These are phyloP conservation scores for Camelina laxa DNA, from an alignment of 345 rosid species.

Conservation along the genomic window DNA sequence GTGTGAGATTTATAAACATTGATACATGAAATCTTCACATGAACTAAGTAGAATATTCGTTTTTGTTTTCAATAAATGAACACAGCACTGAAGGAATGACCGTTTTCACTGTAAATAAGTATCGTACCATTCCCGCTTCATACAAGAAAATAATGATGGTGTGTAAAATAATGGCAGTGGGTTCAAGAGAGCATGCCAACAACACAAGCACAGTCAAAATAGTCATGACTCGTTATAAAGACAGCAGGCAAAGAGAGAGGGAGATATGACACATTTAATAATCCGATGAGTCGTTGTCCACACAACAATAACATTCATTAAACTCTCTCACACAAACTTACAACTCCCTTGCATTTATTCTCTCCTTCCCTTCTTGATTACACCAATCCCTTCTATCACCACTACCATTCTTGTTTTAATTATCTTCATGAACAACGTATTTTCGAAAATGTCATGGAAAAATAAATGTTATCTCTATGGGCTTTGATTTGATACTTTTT, in stretches of 20 bases:
- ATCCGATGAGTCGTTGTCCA: conserved; percentile 27
- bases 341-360: conserved; percentile 24
- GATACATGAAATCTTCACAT: not conserved
- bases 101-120: not conserved
- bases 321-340: conserved; percentile 32
- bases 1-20: not conserved
- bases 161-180: not conserved
- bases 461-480: not conserved
- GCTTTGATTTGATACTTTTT: not conserved
- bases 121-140: not conserved
- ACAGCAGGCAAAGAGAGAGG: conserved; percentile 25
- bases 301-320: conserved; percentile 23
- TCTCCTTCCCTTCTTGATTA: conserved; percentile 11
- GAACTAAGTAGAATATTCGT: no score
- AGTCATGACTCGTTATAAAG: conserved; percentile 29
- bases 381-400: conserved; percentile 20
- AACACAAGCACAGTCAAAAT: conserved; percentile 13
- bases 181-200: not conserved
- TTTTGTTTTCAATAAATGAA: no score
- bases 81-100: not conserved
- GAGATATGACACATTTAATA: conserved; percentile 27
- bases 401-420: conserved; percentile 22
- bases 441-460: not conserved
- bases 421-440: conserved; percentile 23
- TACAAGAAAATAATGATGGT: not conserved